These are phyloP conservation scores for Lentinula edodes DNA, from an alignment of 768 basidiomycete species.

Conservation along the genomic window DNA sequence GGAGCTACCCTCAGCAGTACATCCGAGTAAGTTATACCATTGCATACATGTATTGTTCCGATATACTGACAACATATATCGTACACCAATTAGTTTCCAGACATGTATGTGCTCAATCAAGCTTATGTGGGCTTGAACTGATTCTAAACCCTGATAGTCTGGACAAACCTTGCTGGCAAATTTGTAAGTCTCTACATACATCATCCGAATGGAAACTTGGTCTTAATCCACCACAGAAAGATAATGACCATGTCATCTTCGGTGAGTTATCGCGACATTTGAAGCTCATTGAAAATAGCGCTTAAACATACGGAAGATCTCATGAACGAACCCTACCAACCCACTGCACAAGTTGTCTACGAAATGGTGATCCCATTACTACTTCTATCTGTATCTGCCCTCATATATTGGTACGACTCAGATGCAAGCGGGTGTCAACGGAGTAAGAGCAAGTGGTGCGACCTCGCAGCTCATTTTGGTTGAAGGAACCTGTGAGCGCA, in stretches of 20 bases:
- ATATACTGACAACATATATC: neutral
- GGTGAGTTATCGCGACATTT: constrained; percentile 21
- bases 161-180: constrained; percentile 49
- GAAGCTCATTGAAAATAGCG: neutral
- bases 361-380: constrained; percentile 26
- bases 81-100: constrained; percentile 31
- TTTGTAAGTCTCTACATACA: constrained; percentile 35
- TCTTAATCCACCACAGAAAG: constrained; percentile 9
- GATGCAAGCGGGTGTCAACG: constrained; percentile 65
- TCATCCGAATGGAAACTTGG: no score
- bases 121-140: neutral
- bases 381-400: neutral
- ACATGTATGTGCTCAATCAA: constrained; percentile 26
- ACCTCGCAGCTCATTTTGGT: constrained; percentile 48
- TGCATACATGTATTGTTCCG: neutral
- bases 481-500: constrained; percentile 34
- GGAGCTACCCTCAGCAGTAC: constrained; percentile 43
- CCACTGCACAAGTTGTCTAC: constrained; percentile 43
- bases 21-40: constrained; percentile 31
- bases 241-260: constrained; percentile 52
- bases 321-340: constrained; percentile 61
- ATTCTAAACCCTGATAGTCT: constrained; percentile 28
- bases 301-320: constrained; percentile 26
- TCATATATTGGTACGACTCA: constrained; percentile 10
- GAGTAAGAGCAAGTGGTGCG: constrained; percentile 58